Conservation (phyloP, 2,329 filamentous ascomycete genomes). For the Ramularia endophylla region DNA sequence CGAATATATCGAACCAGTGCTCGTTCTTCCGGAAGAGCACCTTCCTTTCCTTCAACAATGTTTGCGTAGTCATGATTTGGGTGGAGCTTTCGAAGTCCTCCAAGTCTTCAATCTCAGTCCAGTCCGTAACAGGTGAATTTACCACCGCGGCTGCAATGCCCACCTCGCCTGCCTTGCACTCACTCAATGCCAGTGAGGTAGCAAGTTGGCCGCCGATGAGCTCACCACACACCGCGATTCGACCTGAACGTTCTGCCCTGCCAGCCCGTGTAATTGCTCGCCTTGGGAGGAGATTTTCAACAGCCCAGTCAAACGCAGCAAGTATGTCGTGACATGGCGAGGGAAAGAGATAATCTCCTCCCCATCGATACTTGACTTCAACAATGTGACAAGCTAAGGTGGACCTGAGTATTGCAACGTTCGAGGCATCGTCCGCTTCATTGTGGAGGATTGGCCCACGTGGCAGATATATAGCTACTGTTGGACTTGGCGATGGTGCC, state of each 20-base stretch:
- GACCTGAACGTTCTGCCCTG: constrained; percentile 25
- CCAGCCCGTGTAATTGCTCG: constrained; percentile 22
- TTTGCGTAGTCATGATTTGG: not conserved
- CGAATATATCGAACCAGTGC: constrained; percentile 46
- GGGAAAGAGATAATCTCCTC: constrained; percentile 35
- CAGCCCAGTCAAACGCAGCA: constrained; percentile 43
- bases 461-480: constrained; percentile 37
- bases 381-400: constrained; percentile 37
- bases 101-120: constrained; percentile 31
- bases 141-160: constrained; percentile 42
- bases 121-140: constrained; percentile 45
- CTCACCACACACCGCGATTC: constrained; percentile 43
- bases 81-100: not conserved
- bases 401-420: constrained; percentile 31
- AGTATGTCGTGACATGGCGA: constrained; percentile 44
- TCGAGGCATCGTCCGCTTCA: constrained; percentile 26
- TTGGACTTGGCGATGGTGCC: constrained; percentile 24
- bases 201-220: constrained; percentile 44
- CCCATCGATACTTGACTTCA: constrained; percentile 41
- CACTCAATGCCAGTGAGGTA: constrained; percentile 45
- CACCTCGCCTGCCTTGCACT: constrained; percentile 37
- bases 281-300: constrained; percentile 32
- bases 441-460: constrained; percentile 34
- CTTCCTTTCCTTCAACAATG: constrained; percentile 31
- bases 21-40: constrained; percentile 38